These are phyloP conservation scores for Candida suzukii DNA, from an alignment of 805 yeast species.

Conservation along the genomic window DNA sequence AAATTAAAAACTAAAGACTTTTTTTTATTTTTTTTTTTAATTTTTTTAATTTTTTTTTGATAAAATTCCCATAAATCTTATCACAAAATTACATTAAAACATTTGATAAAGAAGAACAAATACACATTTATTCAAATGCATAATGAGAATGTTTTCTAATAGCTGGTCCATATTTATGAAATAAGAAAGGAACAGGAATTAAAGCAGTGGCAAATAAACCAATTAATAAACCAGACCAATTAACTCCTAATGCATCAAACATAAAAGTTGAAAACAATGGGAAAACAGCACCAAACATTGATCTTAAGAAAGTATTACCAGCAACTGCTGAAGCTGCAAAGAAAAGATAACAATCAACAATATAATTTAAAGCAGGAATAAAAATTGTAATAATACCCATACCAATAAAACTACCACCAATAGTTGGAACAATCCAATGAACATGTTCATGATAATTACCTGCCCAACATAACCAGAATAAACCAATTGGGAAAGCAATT, in stretches of 20 bases:
- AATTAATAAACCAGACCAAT: constrained; percentile 74
- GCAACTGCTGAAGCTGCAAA: constrained; percentile 79
- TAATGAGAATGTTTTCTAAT: constrained; percentile 53
- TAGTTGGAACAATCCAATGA: constrained; percentile 79
- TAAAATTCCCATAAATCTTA: no score
- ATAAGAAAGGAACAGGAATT: constrained; percentile 63
- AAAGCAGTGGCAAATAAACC: constrained; percentile 53
- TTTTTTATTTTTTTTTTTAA: no score
- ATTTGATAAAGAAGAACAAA: background rate
- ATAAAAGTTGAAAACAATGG: constrained; percentile 58
- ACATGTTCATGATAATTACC: constrained; percentile 58
- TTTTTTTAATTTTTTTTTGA: no score
- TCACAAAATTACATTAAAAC: no score
- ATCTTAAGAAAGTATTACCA: constrained; percentile 64
- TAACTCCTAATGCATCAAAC: constrained; percentile 61
- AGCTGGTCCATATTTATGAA: constrained; percentile 48
- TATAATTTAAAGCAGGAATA: constrained; percentile 62
- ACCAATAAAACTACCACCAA: constrained; percentile 58
- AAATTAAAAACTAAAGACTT: no score
- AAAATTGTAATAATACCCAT: constrained; percentile 64
- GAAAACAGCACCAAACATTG: constrained; percentile 51
- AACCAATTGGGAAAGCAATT: constrained; percentile 65
- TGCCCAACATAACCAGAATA: constrained; percentile 85
- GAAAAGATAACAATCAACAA: constrained; percentile 61
- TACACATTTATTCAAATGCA: constrained; percentile 31